Evolutionary conservation across 345 rosid genomes (phyloP).

Genomic region (Pistacia atlantica): DNA sequence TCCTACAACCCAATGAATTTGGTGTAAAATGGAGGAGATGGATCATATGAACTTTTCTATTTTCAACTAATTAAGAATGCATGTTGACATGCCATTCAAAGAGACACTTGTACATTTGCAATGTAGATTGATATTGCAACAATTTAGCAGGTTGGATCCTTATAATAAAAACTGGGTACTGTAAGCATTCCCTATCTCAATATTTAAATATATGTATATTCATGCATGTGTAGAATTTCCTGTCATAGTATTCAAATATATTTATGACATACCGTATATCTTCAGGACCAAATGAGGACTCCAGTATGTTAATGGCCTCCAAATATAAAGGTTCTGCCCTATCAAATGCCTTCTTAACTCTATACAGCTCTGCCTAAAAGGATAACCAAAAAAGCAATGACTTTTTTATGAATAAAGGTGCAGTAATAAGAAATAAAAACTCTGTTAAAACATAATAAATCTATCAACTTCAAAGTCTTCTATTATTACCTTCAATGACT

Average conservation of each 20-base stretch:
- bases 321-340: conserved; percentile 90
- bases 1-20: too few species aligned
- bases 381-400: conserved; percentile 17
- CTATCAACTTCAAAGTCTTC: background rate
- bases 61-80: too few species aligned
- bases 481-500: background rate
- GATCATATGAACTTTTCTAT: too few species aligned
- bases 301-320: conserved; percentile 76
- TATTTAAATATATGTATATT: background rate
- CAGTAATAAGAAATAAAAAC: background rate
- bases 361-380: conserved; percentile 82
- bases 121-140: too few species aligned
- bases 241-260: background rate
- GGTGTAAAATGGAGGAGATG: too few species aligned
- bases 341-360: conserved; percentile 71
- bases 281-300: conserved; percentile 79
- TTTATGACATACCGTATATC: conserved; percentile 70
- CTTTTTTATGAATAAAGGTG: conserved; percentile 6
- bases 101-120: background rate
- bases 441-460: background rate
- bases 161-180: background rate
- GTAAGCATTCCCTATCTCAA: too few species aligned
- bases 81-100: too few species aligned
- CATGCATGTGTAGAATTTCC: background rate
- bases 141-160: background rate